Percentiles rank a stretch among this genome's conserved stretches.
Conservation (phyloP, 1,284 basidiomycete species). For the Sanghuangporus weigelae region DNA sequence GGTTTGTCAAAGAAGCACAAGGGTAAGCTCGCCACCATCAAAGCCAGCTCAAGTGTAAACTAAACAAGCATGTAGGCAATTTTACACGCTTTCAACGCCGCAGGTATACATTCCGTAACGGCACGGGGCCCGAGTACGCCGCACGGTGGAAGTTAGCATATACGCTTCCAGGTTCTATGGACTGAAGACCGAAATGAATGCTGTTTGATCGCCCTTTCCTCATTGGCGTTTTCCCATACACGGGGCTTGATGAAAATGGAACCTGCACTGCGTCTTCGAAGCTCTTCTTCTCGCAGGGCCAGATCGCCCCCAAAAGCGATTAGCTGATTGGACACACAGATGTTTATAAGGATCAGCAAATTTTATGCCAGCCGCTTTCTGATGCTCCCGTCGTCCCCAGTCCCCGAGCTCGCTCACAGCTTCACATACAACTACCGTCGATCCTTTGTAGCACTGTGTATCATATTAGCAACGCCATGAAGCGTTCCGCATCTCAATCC, state of each 20-base stretch:
- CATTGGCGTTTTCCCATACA: not conserved
- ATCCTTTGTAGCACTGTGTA: not conserved
- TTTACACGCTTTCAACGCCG: not conserved
- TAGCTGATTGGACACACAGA: not conserved
- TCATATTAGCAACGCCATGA: not conserved
- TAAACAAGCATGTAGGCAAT: not conserved
- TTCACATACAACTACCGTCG: not conserved
- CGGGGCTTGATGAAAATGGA: not conserved
- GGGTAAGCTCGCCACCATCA: not conserved
- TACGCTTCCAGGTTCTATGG: not conserved
- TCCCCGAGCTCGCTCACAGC: not conserved
- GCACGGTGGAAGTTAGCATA: not conserved
- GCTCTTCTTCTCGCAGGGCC: not conserved
- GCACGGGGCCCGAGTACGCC: not conserved
- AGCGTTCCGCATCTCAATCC: conserved; percentile 8
- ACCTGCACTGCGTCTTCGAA: not conserved
- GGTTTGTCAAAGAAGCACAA: not conserved
- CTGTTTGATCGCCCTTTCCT: not conserved
- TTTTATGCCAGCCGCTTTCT: not conserved
- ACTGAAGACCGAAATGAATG: not conserved
- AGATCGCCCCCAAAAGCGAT: not conserved
- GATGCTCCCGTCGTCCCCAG: not conserved
- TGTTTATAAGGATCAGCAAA: not conserved
- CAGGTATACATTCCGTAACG: not conserved
- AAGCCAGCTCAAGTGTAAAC: not conserved